These are phyloP conservation scores for Xylaria hypoxylon DNA, from an alignment of 2,329 filamentous ascomycete species.

Conservation along the genomic window DNA sequence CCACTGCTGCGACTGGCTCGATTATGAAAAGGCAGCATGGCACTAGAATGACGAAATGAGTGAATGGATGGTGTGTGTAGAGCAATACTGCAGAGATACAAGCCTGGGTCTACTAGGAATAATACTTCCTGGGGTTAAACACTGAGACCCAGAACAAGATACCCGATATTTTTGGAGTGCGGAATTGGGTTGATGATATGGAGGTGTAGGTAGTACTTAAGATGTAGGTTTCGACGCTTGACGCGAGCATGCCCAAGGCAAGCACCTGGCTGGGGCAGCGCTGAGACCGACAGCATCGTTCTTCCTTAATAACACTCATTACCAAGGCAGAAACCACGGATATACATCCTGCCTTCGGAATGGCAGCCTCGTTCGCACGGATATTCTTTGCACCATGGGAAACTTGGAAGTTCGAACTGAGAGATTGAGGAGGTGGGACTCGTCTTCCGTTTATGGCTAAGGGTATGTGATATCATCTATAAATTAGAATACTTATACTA, in stretches of 20 bases:
- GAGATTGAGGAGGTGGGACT: slow-evolving; percentile 21
- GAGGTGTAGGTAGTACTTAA: not conserved
- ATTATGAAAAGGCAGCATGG: slow-evolving; percentile 33
- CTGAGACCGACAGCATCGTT: not conserved
- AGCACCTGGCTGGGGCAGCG: not conserved
- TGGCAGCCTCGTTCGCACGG: not conserved
- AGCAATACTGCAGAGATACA: slow-evolving; percentile 26
- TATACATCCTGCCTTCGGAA: not conserved
- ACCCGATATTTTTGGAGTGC: slow-evolving; percentile 13
- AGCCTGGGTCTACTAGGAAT: slow-evolving; percentile 9
- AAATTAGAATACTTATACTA: not conserved
- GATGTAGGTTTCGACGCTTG: not conserved
- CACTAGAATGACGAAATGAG: slow-evolving; percentile 8
- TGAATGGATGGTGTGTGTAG: slow-evolving; percentile 21
- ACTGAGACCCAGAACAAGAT: slow-evolving; percentile 22
- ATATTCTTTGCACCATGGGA: slow-evolving; percentile 1
- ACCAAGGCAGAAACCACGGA: slow-evolving; percentile 21
- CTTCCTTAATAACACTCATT: slow-evolving; percentile 8
- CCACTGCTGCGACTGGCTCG: slow-evolving; percentile 15
- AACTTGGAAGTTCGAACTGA: not conserved
- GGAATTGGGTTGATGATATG: slow-evolving; percentile 14
- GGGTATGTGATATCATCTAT: slow-evolving; percentile 26
- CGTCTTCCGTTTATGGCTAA: slow-evolving; percentile 5
- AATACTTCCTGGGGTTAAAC: not conserved
- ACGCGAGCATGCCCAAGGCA: not conserved